phyloP scores from a whole-genome alignment of 2,329 filamentous ascomycete genomes.

The Aureobasidium uvarum region DNA sequence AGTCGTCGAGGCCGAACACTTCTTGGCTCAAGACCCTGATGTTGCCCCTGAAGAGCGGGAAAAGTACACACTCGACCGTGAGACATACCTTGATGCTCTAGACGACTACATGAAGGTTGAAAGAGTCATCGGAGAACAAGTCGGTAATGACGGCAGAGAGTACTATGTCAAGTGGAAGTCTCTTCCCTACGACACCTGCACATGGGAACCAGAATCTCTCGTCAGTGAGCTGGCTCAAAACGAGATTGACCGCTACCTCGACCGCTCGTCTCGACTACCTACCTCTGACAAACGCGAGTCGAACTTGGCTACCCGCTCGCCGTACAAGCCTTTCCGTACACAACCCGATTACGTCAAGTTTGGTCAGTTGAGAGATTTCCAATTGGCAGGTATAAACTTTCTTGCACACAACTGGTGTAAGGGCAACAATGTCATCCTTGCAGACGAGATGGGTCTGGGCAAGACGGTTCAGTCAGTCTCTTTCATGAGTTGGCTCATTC shows the following conservation, averaged over 20 bases:
- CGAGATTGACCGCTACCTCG: constrained; percentile 87
- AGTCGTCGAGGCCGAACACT: constrained; percentile 73
- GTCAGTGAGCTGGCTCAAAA: constrained; percentile 77
- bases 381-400: constrained; percentile 92
- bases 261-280: constrained; percentile 77
- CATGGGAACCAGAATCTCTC: constrained; percentile 79
- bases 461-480: constrained; percentile 98
- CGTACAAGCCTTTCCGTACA: constrained; percentile 68
- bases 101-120: constrained; percentile 91
- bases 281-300: constrained; percentile 75
- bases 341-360: constrained; percentile 83
- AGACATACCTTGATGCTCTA: constrained; percentile 82
- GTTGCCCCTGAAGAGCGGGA: constrained; percentile 82
- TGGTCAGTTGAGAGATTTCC: constrained; percentile 87
- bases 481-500: constrained; percentile 95
- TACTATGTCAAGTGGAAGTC: constrained; percentile 92
- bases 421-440: constrained; percentile 92
- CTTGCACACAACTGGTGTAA: constrained; percentile 94
- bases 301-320: constrained; percentile 69
- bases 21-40: constrained; percentile 70
- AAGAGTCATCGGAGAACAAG: constrained; percentile 79
- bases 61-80: constrained; percentile 92
- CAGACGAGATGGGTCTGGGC: constrained; percentile 97
- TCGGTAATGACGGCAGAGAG: constrained; percentile 66
- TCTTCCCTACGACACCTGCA: constrained; percentile 88